phyloP scores from a whole-genome alignment of 1,139 yeast genomes.

The Arxiozyma slooffiae region DNA sequence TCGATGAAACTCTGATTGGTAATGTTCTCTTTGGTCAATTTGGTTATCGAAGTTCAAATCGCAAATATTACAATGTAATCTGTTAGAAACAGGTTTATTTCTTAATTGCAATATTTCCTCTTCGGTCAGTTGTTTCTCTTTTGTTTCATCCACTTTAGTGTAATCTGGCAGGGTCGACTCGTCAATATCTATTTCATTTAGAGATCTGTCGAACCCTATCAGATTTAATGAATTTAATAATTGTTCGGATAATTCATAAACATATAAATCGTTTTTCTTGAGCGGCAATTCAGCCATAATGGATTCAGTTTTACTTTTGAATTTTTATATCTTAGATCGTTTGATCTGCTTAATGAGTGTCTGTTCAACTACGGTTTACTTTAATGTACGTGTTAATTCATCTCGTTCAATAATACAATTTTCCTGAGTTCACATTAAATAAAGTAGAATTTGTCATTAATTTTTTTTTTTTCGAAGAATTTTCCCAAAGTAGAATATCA shows the following conservation, averaged over 20 bases:
- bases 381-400: too few relatives aligned
- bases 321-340: not conserved
- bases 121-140: slow-evolving; percentile 1
- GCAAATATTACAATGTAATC: slow-evolving; percentile 18
- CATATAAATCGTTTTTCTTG: slow-evolving; percentile 39
- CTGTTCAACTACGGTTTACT: not conserved
- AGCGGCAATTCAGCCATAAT: slow-evolving; percentile 2
- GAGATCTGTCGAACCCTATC: slow-evolving; percentile 46
- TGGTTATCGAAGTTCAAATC: slow-evolving; percentile 23
- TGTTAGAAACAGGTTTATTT: slow-evolving; percentile 4
- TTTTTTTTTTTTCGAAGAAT: too few relatives aligned
- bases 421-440: too few relatives aligned
- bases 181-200: slow-evolving; percentile 28
- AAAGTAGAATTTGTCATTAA: too few relatives aligned
- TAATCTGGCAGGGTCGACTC: not conserved
- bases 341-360: too few relatives aligned
- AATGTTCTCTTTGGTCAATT: slow-evolving; percentile 36
- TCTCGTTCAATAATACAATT: too few relatives aligned
- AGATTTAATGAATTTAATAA: slow-evolving; percentile 43
- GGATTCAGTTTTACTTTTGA: not conserved
- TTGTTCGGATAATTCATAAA: slow-evolving; percentile 40
- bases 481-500: not conserved
- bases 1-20: slow-evolving; percentile 52
- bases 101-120: slow-evolving; percentile 2
- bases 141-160: slow-evolving; percentile 7